These are phyloP conservation scores for Colletotrichum sp. DNA, from an alignment of 2,329 filamentous ascomycete genomes.

Conservation along the genomic window DNA sequence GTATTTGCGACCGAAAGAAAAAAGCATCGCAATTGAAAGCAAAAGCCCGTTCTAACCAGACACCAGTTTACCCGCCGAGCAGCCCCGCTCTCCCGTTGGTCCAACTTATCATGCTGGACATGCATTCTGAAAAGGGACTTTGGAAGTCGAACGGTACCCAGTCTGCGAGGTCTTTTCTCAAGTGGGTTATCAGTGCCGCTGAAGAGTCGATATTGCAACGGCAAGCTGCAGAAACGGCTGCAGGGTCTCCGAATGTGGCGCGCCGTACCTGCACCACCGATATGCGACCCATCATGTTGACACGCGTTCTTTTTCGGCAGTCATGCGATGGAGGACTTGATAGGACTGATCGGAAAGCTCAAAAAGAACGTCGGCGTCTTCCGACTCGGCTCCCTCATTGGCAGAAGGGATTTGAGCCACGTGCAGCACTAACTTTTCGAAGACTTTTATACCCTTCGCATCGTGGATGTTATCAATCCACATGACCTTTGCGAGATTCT, in stretches of 20 bases:
- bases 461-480: conserved; percentile 32
- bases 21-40: background rate
- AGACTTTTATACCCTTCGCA: conserved; percentile 16
- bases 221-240: background rate
- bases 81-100: background rate
- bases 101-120: background rate
- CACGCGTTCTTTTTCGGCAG: background rate
- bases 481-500: conserved; percentile 24
- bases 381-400: background rate
- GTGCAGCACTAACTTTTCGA: conserved; percentile 3
- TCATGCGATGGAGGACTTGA: background rate
- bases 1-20: background rate
- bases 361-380: background rate
- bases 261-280: background rate
- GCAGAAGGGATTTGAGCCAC: background rate
- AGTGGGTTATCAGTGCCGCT: background rate
- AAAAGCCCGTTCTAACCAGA: background rate
- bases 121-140: background rate
- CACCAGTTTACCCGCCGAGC: background rate
- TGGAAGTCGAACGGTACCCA: background rate
- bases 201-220: background rate
- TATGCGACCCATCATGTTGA: background rate
- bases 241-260: background rate
- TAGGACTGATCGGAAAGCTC: background rate
- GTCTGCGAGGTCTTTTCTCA: background rate